These are phyloP conservation scores for Hirsutella minnesotensis DNA, from an alignment of 2,329 filamentous ascomycete species.

Conservation along the genomic window DNA sequence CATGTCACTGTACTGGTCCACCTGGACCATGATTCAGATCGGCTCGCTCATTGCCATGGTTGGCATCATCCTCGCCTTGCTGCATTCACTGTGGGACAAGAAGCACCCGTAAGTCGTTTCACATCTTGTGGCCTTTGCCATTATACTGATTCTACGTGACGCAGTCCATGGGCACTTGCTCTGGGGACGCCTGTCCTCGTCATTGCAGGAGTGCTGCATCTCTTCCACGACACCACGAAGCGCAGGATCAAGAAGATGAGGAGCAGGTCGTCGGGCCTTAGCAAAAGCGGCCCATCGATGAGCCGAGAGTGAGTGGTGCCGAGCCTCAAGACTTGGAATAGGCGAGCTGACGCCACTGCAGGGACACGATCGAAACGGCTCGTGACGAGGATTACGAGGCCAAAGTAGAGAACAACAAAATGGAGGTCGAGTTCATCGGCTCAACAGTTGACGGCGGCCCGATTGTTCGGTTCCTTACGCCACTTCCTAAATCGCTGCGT, in stretches of 20 bases:
- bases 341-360: slow-evolving; percentile 11
- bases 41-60: slow-evolving; percentile 46
- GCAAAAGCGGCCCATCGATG: slow-evolving; percentile 20
- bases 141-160: background rate
- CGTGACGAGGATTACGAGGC: slow-evolving; percentile 16
- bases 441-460: slow-evolving; percentile 33
- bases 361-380: slow-evolving; percentile 24
- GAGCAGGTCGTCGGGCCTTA: slow-evolving; percentile 12
- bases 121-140: background rate
- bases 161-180: slow-evolving; percentile 43
- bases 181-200: slow-evolving; percentile 49
- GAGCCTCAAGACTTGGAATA: background rate
- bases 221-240: slow-evolving; percentile 29
- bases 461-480: slow-evolving; percentile 30
- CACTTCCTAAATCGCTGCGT: slow-evolving; percentile 17
- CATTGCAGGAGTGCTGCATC: slow-evolving; percentile 39
- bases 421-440: slow-evolving; percentile 27
- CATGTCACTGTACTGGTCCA: slow-evolving; percentile 48
- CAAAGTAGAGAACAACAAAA: slow-evolving; percentile 17
- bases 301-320: slow-evolving; percentile 28
- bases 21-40: slow-evolving; percentile 48
- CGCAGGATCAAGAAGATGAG: slow-evolving; percentile 22
- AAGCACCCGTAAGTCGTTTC: slow-evolving; percentile 36
- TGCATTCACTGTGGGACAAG: slow-evolving; percentile 34
- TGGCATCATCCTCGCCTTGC: slow-evolving; percentile 41